Base-by-base conservation (phyloP, 75 land plant species). In the Gnetum montanum region DNA sequence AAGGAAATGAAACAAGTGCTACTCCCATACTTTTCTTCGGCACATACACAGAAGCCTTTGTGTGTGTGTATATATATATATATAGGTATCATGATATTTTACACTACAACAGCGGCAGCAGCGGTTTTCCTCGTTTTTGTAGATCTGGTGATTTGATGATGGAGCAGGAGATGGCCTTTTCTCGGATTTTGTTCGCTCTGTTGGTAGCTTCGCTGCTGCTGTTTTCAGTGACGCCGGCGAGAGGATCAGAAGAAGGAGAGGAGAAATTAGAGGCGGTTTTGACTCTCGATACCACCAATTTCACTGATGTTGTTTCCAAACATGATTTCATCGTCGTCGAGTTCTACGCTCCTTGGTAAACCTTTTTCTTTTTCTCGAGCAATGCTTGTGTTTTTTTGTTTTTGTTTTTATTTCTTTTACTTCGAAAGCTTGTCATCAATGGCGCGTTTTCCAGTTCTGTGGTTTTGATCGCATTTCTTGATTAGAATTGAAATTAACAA, bases 271-370 rank as follows among this genome's bases (percentile, higher is more conserved):
- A 63, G 34, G 28, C 25, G 0, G 79, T 76, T 13, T 26, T 76
- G 18, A 70, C 66, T 0, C 59, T 76, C 34, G 70, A 66, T 71
- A 56, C 64, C 22, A 54, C 71, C 49, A 90, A 83, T 54, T 83
- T 90, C 71, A 10, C 66, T 2, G 75, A 83, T 10, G 30, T 60
- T 6, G 54, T 90, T 46, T 33, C 63, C 31, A 62, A 72, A 41
- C 87, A 90, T 63, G 64, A 74, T 6, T 87, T 90, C 71, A 61
- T 86, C 60, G 79, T 87, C 29, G 93, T 90, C 33, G 96, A 90
- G 64, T 90, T 90, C 58, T 90, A 86, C 60, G 96, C 96, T 11
- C 96, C 96, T 23, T 90, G 96, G 94, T 88, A 73, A 26, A 43
- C 4, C 5, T 6, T 15, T 20, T 46, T 15, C 13, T 44, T 22